Base-by-base conservation (phyloP, 345 rosid genomes). In the Ceriops decandra region DNA sequence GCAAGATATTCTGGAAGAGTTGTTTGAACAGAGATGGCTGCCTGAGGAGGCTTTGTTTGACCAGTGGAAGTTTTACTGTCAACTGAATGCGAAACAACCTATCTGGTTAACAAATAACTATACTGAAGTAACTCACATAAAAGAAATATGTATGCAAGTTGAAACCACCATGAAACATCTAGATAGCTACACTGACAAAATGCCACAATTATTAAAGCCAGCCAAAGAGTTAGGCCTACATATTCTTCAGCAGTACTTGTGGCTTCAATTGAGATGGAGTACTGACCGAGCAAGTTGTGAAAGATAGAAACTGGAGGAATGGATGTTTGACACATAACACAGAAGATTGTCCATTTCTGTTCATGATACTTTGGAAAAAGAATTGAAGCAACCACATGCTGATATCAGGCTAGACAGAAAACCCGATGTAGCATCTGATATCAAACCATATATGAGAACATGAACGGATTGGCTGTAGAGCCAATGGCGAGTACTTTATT, bases 61-160 rank as follows among this genome's bases (percentile, higher is more conserved):
- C 82, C 82, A 53, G 64, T 77, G 26, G 84, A 70, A 76, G 70
- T 66, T 82, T 90, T 91, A 67, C 69, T 56, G 73, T 83, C 88
- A 73, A 86, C 97, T 88, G 79, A 67, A 80, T 28, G 42, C 52
- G 66, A 69, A 62, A 78, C 22, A 38, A 60, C 64, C 42, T 63
- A 27, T 31, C 58, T 36, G 33, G 62, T 70, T 57, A 62, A 66
- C 32, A 63, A 13, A 67, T 68, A 57, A 51, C 68, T 33, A 60
- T 64, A 53, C 5, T 27, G 22, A 57, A 30, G 38, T 36, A 16
- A 21, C 30, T 52, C 8, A 15, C 3, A 46, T 5, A 51, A 8
- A 60, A 49, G 9, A 52, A 56, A 33, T 17, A 10, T 3, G 10
- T 19, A 2, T 3, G 49, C 6, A 51, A 24, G 22, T 47, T 69